Conservation (phyloP, 164 flowering plant genomes). For the Protea cynaroides region DNA sequence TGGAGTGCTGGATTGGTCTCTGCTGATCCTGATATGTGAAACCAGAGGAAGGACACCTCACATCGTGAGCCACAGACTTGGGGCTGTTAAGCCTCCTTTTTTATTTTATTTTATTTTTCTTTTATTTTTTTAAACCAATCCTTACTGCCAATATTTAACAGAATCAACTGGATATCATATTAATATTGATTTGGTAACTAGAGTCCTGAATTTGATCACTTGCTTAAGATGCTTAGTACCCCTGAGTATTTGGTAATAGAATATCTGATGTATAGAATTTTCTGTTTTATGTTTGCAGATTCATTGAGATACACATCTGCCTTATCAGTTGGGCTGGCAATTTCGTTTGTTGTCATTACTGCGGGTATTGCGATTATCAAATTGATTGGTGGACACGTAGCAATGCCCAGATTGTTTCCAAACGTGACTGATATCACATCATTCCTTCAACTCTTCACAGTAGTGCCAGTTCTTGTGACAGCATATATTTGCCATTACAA, state of each 20-base stretch:
- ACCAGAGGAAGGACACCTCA: too few relatives aligned
- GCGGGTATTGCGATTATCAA: conserved; percentile 70
- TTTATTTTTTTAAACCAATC: too few relatives aligned
- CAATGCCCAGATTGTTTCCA: conserved; percentile 79
- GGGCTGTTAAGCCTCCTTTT: too few relatives aligned
- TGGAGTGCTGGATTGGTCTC: too few relatives aligned
- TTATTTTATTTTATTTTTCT: too few relatives aligned
- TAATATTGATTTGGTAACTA: background rate
- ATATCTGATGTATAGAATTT: conserved; percentile 4
- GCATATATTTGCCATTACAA: conserved; percentile 92
- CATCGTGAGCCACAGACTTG: too few relatives aligned
- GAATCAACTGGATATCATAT: too few relatives aligned
- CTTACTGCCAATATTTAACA: too few relatives aligned
- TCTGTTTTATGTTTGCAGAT: conserved; percentile 45
- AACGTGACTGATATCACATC: conserved; percentile 50
- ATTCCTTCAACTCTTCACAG: conserved; percentile 71
- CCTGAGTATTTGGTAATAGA: background rate
- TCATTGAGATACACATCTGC: conserved; percentile 88
- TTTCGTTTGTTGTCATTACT: conserved; percentile 77
- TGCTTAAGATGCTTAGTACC: background rate
- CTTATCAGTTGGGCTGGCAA: conserved; percentile 80
- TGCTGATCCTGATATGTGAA: too few relatives aligned
- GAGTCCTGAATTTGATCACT: background rate
- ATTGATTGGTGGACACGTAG: conserved; percentile 50
- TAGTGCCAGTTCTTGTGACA: conserved; percentile 84